Percentiles rank a stretch among this genome's conserved stretches.
These are phyloP conservation scores for Pythium dissimile DNA, from an alignment of 352 stramenopile genomes.

Conservation along the genomic window DNA sequence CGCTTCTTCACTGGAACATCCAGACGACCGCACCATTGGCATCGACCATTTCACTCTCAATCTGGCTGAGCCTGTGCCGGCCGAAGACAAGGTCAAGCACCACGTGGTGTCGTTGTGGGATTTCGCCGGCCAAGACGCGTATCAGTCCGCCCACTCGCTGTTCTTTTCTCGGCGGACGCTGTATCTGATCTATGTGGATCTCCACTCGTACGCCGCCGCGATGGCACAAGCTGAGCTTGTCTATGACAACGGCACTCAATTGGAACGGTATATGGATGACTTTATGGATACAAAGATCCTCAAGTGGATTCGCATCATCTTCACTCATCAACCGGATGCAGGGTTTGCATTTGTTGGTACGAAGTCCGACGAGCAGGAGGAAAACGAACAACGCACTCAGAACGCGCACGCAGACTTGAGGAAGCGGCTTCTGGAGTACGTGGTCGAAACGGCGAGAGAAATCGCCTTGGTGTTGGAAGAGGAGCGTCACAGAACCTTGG, in stretches of 20 bases:
- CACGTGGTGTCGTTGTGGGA: slow-evolving; percentile 20
- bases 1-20: slow-evolving; percentile 26
- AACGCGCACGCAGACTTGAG: background rate
- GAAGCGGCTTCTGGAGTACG: background rate
- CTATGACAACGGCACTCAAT: background rate
- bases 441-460: background rate
- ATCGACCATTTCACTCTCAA: slow-evolving; percentile 23
- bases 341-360: slow-evolving; percentile 16
- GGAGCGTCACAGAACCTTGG: too few relatives aligned
- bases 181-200: slow-evolving; percentile 13
- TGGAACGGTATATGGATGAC: background rate
- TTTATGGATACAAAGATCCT: slow-evolving; percentile 3
- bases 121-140: slow-evolving; percentile 13
- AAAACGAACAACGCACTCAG: background rate
- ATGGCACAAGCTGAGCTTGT: background rate
- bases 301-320: slow-evolving; percentile 5
- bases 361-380: slow-evolving; percentile 1
- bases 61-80: background rate
- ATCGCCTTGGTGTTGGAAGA: background rate
- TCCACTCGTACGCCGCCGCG: background rate
- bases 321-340: slow-evolving; percentile 8
- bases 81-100: background rate
- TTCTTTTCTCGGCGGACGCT: slow-evolving; percentile 14
- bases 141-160: slow-evolving; percentile 11
- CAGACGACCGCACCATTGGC: slow-evolving; percentile 28